Conservation (phyloP, 495 filamentous ascomycete species). For the Xylaria cubensis region DNA sequence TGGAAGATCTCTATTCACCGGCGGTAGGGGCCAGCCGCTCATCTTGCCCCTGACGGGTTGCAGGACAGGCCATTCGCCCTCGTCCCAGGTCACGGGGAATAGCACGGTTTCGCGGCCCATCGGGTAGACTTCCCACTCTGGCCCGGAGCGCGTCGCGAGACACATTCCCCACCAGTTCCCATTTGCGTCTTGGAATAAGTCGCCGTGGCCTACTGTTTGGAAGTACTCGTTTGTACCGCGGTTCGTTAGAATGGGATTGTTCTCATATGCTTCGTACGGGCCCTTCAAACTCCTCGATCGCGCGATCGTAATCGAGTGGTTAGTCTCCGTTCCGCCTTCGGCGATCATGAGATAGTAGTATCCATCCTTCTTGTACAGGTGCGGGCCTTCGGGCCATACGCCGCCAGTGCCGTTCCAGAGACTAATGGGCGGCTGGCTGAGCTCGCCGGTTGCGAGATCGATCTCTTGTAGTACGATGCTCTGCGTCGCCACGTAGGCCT, state of each 20-base stretch:
- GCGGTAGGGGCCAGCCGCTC: conserved; percentile 49
- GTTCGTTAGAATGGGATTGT: conserved; percentile 60
- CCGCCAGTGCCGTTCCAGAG: conserved; percentile 64
- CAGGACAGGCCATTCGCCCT: conserved; percentile 50
- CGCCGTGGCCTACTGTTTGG: conserved; percentile 57
- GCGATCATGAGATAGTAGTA: conserved; percentile 75
- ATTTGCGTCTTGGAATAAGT: conserved; percentile 55
- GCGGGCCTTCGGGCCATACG: conserved; percentile 65
- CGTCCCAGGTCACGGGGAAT: conserved; percentile 56
- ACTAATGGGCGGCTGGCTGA: conserved; percentile 44
- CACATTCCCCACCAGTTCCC: conserved; percentile 63
- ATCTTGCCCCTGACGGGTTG: conserved; percentile 51
- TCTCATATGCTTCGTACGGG: conserved; percentile 56
- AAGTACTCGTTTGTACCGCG: conserved; percentile 54
- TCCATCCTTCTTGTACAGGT: conserved; percentile 67
- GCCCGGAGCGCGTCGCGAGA: conserved; percentile 53
- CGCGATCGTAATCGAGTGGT: conserved; percentile 58
- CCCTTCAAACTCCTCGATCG: conserved; percentile 51
- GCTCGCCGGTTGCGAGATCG: conserved; percentile 52
- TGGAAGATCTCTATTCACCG: conserved; percentile 35
- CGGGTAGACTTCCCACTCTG: conserved; percentile 49
- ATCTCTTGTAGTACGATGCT: conserved; percentile 49
- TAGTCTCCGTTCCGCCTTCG: conserved; percentile 64
- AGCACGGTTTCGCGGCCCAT: conserved; percentile 66
- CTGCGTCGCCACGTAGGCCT: conserved; percentile 49